A percentile compares a stretch with the other conserved stretches of the same genome.
These are phyloP conservation scores for Apophysomyces variabilis DNA, from an alignment of 371 early-diverging fungal species.

Conservation along the genomic window DNA sequence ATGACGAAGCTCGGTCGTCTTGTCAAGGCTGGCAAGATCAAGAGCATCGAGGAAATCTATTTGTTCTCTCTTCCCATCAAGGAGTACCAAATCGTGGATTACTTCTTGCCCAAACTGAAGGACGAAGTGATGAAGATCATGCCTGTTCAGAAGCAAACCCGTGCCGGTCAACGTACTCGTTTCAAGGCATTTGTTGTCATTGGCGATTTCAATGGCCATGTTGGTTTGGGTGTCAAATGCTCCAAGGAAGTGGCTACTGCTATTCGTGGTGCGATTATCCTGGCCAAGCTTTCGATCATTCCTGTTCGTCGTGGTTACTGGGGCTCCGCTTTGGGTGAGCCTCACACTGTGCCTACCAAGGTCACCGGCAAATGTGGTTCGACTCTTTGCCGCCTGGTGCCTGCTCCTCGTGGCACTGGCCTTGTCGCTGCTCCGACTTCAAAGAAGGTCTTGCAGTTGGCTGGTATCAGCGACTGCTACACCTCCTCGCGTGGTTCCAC, in stretches of 20 bases:
- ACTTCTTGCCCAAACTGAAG: conserved; percentile 96
- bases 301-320: conserved; percentile 99
- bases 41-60: conserved; percentile 96
- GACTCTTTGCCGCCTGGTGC: conserved; percentile 92
- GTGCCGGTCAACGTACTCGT: conserved; percentile 99
- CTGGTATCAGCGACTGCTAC: conserved; percentile 99
- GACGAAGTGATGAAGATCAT: conserved; percentile 99
- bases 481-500: conserved; percentile 94
- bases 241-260: conserved; percentile 99
- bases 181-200: conserved; percentile 99
- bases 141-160: conserved; percentile 99
- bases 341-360: conserved; percentile 99
- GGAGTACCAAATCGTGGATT: conserved; percentile 99
- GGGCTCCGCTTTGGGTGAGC: conserved; percentile 96
- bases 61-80: conserved; percentile 98
- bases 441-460: conserved; percentile 98
- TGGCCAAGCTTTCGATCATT: conserved; percentile 98
- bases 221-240: conserved; percentile 99
- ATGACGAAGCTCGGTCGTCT: conserved; percentile 98
- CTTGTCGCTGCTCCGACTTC: conserved; percentile 97
- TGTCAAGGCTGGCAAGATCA: conserved; percentile 93
- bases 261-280: conserved; percentile 98
- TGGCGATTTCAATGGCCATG: conserved; percentile 98
- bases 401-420: conserved; percentile 99
- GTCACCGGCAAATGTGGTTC: conserved; percentile 99